Base-by-base conservation (phyloP, 139 green algal genomes). In the Tetradesmus obliquus region DNA sequence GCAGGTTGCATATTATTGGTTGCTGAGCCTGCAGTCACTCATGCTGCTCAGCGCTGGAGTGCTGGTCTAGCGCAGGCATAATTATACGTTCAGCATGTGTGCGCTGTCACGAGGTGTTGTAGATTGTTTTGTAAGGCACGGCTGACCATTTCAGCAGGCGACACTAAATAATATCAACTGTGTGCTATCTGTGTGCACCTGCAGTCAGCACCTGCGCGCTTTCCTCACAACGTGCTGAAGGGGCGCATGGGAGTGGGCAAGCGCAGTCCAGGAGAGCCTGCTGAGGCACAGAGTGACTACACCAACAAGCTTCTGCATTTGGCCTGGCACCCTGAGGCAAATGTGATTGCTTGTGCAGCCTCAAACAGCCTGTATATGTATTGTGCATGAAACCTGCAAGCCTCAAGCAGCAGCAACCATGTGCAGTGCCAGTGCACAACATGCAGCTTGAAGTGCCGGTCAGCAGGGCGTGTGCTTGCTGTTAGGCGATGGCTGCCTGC, bases 301-400 rank as follows among this genome's bases (percentile, higher is more conserved):
- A 76, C 87, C 4, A 92, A 91, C 45, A 99, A 99, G 95, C 95
- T 99, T 91, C 96, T 99, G 88, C 98, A 99, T 93, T 91, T 99
- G 45, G 97, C 97, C 1, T 99, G 98, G 98, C 98, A 99, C 92
- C 98, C 98, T 54, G 93, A 97, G 86, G 95, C 95, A 57, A 97
- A 98, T 88, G 94, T 99, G 1, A 97, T 99, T 74, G 98, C 98
- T 9, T 97, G 95, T 19, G 98, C 97, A 1, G 98, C 97, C 5
- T 96, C 96, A 45, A 99, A 99, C 94, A 97, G 95, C 20, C 95
- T 99, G 45, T 99, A 99, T 92, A 96, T 99, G 87, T 99, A 97
- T 83, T 96, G 95, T 69, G 95, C 94, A 6, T 92, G 57, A 82
- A 76, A 3, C 66, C 17, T n/a, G 66, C 66, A 24, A 19, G 15